Conservation (phyloP, 768 basidiomycete genomes). For the Hysterangium stoloniferum region DNA sequence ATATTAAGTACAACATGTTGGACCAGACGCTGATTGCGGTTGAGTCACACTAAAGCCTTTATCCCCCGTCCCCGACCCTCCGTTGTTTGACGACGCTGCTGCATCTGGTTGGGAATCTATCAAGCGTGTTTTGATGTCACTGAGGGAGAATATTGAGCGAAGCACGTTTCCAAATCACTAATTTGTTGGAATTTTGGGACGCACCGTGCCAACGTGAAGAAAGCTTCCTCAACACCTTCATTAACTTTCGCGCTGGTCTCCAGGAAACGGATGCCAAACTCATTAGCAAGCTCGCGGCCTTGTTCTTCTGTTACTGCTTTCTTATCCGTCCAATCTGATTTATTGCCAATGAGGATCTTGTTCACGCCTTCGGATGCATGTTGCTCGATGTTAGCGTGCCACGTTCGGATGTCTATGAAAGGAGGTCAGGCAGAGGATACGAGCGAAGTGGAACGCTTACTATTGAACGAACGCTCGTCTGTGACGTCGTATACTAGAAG, state of each 20-base stretch:
- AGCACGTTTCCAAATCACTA: too few relatives aligned
- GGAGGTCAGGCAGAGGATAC: conserved; percentile 15
- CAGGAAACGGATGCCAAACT: conserved; percentile 94
- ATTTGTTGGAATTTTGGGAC: conserved; percentile 27
- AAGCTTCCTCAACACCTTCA: conserved; percentile 97
- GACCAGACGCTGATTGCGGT: neutral
- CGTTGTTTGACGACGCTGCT: conserved; percentile 30
- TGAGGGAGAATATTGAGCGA: conserved; percentile 26
- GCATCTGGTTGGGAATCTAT: conserved; percentile 85
- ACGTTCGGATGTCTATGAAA: conserved; percentile 85
- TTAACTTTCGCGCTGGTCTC: conserved; percentile 97
- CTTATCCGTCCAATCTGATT: conserved; percentile 98
- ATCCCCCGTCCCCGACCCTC: conserved; percentile 14
- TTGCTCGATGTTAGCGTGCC: conserved; percentile 97
- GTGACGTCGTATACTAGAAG: conserved; percentile 98
- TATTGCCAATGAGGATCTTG: conserved; percentile 99
- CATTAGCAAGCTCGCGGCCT: conserved; percentile 85
- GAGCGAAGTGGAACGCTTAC: conserved; percentile 39
- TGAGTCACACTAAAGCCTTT: conserved; percentile 4
- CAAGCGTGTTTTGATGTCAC: conserved; percentile 95
- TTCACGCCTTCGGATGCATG: conserved; percentile 98
- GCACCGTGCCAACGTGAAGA: conserved; percentile 93
- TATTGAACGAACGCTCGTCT: conserved; percentile 91
- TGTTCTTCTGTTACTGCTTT: conserved; percentile 86
- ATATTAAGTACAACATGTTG: conserved; percentile 7